Percentiles rank a stretch among this genome's conserved stretches.
phyloP scores from a whole-genome alignment of 306 rosid species.

The Prunus dulcis region DNA sequence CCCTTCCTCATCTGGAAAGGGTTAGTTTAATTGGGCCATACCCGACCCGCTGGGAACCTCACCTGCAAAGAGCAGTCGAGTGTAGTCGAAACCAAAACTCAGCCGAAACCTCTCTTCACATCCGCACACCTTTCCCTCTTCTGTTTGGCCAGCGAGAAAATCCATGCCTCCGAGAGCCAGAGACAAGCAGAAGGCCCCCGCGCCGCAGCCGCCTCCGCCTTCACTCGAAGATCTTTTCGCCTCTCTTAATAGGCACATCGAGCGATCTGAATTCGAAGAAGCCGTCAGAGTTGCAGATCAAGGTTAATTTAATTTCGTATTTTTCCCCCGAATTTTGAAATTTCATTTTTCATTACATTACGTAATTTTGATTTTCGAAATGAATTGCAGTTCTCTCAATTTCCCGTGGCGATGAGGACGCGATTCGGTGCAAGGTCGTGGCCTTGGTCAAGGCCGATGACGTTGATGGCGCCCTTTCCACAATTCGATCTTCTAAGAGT shows the following conservation, averaged over 20 bases:
- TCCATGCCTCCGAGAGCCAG: conserved; percentile 83
- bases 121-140: not conserved
- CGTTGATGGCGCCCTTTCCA: conserved; percentile 54
- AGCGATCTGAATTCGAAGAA: conserved; percentile 52
- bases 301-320: conserved; percentile 34
- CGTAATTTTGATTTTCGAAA: not conserved
- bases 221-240: conserved; percentile 85
- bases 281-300: conserved; percentile 85
- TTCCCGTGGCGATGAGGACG: conserved; percentile 75
- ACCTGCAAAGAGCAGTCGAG: not conserved
- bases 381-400: conserved; percentile 56
- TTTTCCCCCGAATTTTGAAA: not conserved
- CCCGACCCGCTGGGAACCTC: not conserved
- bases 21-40: not conserved
- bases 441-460: conserved; percentile 70
- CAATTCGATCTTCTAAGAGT: conserved; percentile 49
- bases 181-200: conserved; percentile 48
- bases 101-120: not conserved
- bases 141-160: conserved; percentile 30
- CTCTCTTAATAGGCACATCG: conserved; percentile 65
- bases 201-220: conserved; percentile 58
- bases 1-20: not conserved
- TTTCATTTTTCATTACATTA: not conserved
- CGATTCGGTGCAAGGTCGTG: conserved; percentile 79
- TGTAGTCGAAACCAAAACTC: not conserved